Percentiles rank a stretch among this genome's conserved stretches.
Conservation (phyloP, 495 filamentous ascomycete species). For the Penicillium salamii region DNA sequence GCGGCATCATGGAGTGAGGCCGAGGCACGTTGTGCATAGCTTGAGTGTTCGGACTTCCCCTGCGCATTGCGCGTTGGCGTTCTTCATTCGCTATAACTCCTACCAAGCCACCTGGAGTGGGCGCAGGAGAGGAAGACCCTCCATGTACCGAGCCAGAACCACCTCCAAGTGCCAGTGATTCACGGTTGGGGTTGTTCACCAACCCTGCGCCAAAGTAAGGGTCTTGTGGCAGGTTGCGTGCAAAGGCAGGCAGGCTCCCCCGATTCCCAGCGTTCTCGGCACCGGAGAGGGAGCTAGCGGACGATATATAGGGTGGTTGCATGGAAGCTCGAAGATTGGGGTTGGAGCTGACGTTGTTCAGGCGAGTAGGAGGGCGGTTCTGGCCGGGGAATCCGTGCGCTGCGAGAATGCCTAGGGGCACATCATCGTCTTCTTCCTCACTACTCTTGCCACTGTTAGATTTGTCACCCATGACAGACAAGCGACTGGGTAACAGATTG, state of each 20-base stretch:
- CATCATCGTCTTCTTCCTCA: constrained; percentile 79
- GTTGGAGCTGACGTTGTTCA: constrained; percentile 61
- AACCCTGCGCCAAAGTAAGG: constrained; percentile 84
- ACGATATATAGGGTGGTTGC: constrained; percentile 31
- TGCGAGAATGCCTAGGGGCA: constrained; percentile 82
- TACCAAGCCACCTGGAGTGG: constrained; percentile 71
- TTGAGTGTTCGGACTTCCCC: constrained; percentile 72
- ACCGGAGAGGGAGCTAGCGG: constrained; percentile 42
- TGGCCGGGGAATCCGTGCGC: constrained; percentile 91
- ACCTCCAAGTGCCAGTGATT: constrained; percentile 70
- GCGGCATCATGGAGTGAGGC: constrained; percentile 44
- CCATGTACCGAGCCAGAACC: constrained; percentile 53
- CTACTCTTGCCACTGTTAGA: constrained; percentile 46
- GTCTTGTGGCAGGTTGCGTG: constrained; percentile 79
- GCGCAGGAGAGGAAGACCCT: constrained; percentile 39
- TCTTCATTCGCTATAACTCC: constrained; percentile 91
- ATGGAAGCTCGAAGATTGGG: constrained; percentile 47
- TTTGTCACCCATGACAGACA: constrained; percentile 33
- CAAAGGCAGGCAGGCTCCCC: constrained; percentile 73
- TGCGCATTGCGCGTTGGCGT: constrained; percentile 67
- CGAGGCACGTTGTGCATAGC: constrained; percentile 49
- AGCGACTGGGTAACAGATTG: constrained; percentile 31
- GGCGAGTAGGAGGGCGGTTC: constrained; percentile 71
- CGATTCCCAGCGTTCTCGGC: constrained; percentile 42
- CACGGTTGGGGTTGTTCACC: constrained; percentile 69